Evolutionary conservation across 2,329 filamentous ascomycete genomes (phyloP).

Genomic region (Ceratocystis alfenasii): DNA sequence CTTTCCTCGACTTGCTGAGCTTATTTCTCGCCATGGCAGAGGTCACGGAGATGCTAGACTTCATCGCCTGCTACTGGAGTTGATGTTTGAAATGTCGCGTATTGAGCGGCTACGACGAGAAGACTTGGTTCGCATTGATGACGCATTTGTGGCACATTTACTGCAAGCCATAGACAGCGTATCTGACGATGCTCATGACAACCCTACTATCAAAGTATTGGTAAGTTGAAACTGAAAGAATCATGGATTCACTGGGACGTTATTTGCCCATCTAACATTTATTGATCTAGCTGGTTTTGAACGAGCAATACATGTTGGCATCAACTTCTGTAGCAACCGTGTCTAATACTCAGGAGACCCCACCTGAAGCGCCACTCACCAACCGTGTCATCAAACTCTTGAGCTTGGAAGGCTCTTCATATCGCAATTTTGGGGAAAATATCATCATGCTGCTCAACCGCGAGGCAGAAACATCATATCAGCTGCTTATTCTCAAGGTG

Average conservation of each 20-base stretch:
- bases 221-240: constrained; percentile 38
- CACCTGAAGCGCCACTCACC: constrained; percentile 48
- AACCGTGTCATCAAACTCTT: constrained; percentile 91
- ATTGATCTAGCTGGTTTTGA: constrained; percentile 63
- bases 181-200: constrained; percentile 79
- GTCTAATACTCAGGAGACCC: constrained; percentile 28
- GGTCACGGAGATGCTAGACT: constrained; percentile 38
- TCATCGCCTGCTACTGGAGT: constrained; percentile 69
- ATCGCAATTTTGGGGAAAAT: constrained; percentile 94
- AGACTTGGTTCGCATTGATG: constrained; percentile 65
- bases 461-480: constrained; percentile 85
- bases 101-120: constrained; percentile 69
- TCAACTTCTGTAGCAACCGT: constrained; percentile 40
- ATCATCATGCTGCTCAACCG: constrained; percentile 90
- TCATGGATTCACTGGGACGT: not conserved
- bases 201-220: constrained; percentile 82
- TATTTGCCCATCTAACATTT: constrained; percentile 20
- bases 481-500: constrained; percentile 91
- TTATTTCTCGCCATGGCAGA: constrained; percentile 40
- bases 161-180: constrained; percentile 80
- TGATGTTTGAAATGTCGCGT: constrained; percentile 93
- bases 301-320: constrained; percentile 94
- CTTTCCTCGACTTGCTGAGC: constrained; percentile 70
- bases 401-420: constrained; percentile 64
- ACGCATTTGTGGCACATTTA: constrained; percentile 71